A percentile compares a stretch with the other conserved stretches of the same genome.
Conservation (phyloP, 805 yeast genomes). For the Yamadazyma endophytica region DNA sequence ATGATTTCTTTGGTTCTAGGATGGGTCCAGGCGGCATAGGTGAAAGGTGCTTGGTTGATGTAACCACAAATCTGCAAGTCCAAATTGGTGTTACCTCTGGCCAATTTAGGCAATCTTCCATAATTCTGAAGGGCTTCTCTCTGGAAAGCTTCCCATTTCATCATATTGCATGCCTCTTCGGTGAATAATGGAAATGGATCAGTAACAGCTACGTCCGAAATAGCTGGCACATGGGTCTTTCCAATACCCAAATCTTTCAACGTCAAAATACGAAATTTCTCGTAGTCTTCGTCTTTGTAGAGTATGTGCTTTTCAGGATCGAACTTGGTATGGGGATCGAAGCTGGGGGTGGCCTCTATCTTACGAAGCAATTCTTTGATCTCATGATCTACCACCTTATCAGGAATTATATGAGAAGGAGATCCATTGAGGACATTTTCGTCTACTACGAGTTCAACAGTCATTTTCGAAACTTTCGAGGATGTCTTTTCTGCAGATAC, state of each 20-base stretch:
- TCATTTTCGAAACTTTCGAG: no score
- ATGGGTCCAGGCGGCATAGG: constrained; percentile 25
- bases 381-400: constrained; percentile 8
- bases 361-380: constrained; percentile 6
- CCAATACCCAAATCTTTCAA: constrained; percentile 32
- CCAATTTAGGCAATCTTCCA: constrained; percentile 22
- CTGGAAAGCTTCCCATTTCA: constrained; percentile 24
- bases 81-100: constrained; percentile 20
- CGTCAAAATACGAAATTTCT: constrained; percentile 32
- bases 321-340: constrained; percentile 8
- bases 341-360: constrained; percentile 8
- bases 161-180: constrained; percentile 24
- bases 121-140: constrained; percentile 16
- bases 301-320: constrained; percentile 11
- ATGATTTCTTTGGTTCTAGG: constrained; percentile 22
- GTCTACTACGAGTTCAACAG: no score
- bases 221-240: constrained; percentile 29
- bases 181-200: constrained; percentile 28
- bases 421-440: constrained; percentile 12
- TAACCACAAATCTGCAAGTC: constrained; percentile 26
- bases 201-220: constrained; percentile 29
- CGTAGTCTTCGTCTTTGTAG: constrained; percentile 15
- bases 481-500: no score
- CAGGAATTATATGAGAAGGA: constrained; percentile 7
- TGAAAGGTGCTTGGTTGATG: constrained; percentile 18